These are phyloP conservation scores for Mycena pura DNA, from an alignment of 768 basidiomycete species.

Conservation along the genomic window DNA sequence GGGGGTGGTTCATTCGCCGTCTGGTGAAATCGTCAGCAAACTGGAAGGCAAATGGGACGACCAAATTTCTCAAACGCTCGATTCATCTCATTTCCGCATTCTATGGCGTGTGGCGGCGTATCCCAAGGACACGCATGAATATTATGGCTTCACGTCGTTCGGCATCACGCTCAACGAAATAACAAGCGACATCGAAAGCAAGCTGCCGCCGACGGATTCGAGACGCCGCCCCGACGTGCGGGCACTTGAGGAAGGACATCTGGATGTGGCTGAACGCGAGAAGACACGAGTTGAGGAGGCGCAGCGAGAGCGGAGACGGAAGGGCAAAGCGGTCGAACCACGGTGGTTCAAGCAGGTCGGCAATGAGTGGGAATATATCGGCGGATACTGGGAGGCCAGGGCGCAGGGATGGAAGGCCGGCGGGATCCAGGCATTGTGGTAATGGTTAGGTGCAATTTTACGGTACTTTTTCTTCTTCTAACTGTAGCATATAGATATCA, in stretches of 20 bases:
- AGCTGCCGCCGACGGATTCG: conserved; percentile 83
- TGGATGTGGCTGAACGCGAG: conserved; percentile 73
- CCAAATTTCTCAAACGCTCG: conserved; percentile 71
- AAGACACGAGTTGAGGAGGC: conserved; percentile 77
- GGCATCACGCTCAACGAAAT: conserved; percentile 85
- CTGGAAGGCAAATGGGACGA: conserved; percentile 95
- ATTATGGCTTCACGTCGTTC: conserved; percentile 85
- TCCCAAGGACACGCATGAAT: conserved; percentile 71
- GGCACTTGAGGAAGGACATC: conserved; percentile 78
- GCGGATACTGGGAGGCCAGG: conserved; percentile 86
- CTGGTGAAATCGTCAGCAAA: conserved; percentile 60
- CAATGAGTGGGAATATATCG: conserved; percentile 78
- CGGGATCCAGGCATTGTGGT: conserved; percentile 66
- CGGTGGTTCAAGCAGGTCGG: conserved; percentile 77
- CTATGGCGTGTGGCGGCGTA: conserved; percentile 82
- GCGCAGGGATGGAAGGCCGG: conserved; percentile 66
- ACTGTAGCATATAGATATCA: not conserved
- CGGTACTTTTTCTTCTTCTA: not conserved
- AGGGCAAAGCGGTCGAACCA: conserved; percentile 64
- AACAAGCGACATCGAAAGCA: conserved; percentile 64
- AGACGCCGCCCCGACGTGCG: conserved; percentile 82
- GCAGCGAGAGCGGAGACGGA: conserved; percentile 75
- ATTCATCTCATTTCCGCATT: conserved; percentile 70
- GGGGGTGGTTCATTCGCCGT: conserved; percentile 61
- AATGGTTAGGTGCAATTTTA: conserved; percentile 30